Base-by-base conservation (phyloP, 1,139 yeast species). In the Debaryomyces nepalensis region DNA sequence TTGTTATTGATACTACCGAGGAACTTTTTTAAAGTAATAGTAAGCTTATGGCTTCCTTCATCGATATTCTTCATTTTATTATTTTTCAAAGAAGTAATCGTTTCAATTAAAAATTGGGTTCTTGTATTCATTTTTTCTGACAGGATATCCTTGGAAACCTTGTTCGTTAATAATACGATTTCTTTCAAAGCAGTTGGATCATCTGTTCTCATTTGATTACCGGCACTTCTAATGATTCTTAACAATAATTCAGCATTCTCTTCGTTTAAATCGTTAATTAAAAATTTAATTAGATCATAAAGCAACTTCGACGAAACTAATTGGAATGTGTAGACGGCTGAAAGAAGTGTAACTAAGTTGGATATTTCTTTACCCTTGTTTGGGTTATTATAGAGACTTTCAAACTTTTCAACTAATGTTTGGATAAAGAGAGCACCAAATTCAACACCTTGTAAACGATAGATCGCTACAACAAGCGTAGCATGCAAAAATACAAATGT, bases 381-480 rank as follows among this genome's bases (percentile, higher is more conserved):
- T 0, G 54, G 45, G 5, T 62, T 64, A 5, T 57, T 55, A 33
- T 68, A 58, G 44, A 60, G 60, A 19, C 50, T 54, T 45, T 79
- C 81, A 60, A 81, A 82, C 44, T 70, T 74, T 52, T 88, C 97
- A 21, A 91, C 86, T 41, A 88, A 61, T 0, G 80, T 74, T 59
- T 95, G 99, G 26, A 91, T 73, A 50, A 90, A 85, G 53, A 73
- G 80, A 0, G 98, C 99, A 43, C 97, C 98, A 63, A 90, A 87
- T 49, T 89, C 97, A 26, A 84, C 81, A 14, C 99, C 99, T 57
- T 87, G 86, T 7, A 82, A 57, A 48, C 87, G 77, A 64, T 87
- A 90, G 21, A 93, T 61, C 1, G 96, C 86, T 12, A 84, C 83
- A 3, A 84, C 79, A 10, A 90, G 72, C 5, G 90, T 84, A 1